These are phyloP conservation scores for Fusarium tanahbumbuense DNA, from an alignment of 2,329 filamentous ascomycete species.

Conservation along the genomic window DNA sequence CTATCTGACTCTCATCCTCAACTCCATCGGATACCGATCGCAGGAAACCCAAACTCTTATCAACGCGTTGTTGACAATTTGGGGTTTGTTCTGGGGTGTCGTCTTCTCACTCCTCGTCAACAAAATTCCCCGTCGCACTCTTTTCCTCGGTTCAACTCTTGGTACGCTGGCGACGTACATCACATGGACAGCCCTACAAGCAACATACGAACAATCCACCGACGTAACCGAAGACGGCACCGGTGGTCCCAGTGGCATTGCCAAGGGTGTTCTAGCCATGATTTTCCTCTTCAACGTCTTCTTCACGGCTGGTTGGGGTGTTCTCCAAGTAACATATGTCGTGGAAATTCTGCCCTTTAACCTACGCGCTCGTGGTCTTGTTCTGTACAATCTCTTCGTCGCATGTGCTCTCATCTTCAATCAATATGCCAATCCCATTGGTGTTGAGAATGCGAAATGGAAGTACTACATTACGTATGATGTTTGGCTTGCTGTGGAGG, in stretches of 20 bases:
- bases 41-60: slow-evolving; percentile 15
- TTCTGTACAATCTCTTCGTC: slow-evolving; percentile 7
- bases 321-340: slow-evolving; percentile 18
- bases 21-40: slow-evolving; percentile 17
- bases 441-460: slow-evolving; percentile 5
- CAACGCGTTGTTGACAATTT: slow-evolving; percentile 2
- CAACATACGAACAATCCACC: slow-evolving; percentile 20
- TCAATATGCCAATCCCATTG: slow-evolving; percentile 20
- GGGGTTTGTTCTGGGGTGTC: slow-evolving; percentile 21
- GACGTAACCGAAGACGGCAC: slow-evolving; percentile 10
- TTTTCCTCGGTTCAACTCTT: slow-evolving; percentile 16
- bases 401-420: slow-evolving; percentile 17
- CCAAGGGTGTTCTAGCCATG: slow-evolving; percentile 23
- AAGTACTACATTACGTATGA: slow-evolving; percentile 24
- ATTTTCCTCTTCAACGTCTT: slow-evolving; percentile 23
- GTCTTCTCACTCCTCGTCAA: slow-evolving; percentile 10
- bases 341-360: slow-evolving; percentile 16
- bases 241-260: slow-evolving; percentile 5
- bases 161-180: slow-evolving; percentile 11
- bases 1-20: slow-evolving; percentile 18
- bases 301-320: slow-evolving; percentile 22
- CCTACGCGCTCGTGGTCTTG: slow-evolving; percentile 7
- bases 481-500: slow-evolving; percentile 13
- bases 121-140: slow-evolving; percentile 3
- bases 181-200: slow-evolving; percentile 7